phyloP scores from a whole-genome alignment of 1,139 yeast genomes.

The Yamadazyma mexicana region DNA sequence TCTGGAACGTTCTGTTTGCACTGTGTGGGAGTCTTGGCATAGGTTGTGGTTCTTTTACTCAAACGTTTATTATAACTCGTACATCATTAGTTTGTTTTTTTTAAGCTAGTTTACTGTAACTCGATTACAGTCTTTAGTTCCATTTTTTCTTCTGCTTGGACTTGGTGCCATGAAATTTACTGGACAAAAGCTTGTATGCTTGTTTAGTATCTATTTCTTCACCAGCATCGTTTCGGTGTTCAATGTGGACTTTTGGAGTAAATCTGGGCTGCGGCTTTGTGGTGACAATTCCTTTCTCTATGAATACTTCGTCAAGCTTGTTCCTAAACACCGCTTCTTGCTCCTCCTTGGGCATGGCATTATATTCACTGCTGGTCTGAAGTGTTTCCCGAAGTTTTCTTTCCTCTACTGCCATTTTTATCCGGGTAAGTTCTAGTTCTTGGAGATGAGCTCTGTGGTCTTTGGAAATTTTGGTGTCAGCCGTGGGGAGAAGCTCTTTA shows the following conservation, averaged over 20 bases:
- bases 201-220: constrained; percentile 63
- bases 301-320: constrained; percentile 30
- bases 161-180: constrained; percentile 74
- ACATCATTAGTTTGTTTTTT: too few species aligned
- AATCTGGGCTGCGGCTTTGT: constrained; percentile 28
- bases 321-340: constrained; percentile 27
- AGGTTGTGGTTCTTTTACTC: not conserved
- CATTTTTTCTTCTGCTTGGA: not conserved
- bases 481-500: constrained; percentile 27
- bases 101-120: too few species aligned
- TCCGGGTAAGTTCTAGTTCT: constrained; percentile 32
- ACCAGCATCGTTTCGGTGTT: constrained; percentile 74
- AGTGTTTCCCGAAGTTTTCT: constrained; percentile 42
- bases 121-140: too few species aligned
- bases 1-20: too few species aligned
- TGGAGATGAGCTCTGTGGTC: constrained; percentile 29
- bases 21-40: too few species aligned
- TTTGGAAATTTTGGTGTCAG: constrained; percentile 17
- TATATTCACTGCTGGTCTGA: constrained; percentile 29
- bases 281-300: constrained; percentile 25
- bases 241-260: constrained; percentile 64
- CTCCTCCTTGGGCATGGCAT: constrained; percentile 29
- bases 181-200: constrained; percentile 84
- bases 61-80: too few species aligned
- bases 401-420: constrained; percentile 39